Evolutionary conservation across 1,139 yeast genomes (phyloP), one percentile per base, ranked within the genome.

Genomic region (Suhomyces chickasaworum): DNA sequence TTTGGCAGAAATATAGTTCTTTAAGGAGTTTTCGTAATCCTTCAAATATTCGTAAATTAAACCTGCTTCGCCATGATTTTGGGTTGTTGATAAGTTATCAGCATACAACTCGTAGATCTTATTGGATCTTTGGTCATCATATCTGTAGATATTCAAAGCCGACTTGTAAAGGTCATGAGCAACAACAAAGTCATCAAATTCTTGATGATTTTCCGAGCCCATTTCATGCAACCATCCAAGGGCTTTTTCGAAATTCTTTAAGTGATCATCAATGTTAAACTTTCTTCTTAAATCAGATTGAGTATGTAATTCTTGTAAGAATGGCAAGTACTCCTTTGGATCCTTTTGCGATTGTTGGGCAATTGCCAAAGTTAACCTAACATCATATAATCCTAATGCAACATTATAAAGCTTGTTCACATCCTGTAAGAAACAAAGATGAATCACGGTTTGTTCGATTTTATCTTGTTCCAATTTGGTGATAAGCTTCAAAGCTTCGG

Each of bases 311-410:
- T 82, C 78, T 59, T 90, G 96, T 55, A 95, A 74, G 65, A 93
- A 95, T 43, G 99, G 97, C 45, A 95, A 70, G 59, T 93, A 95
- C 64, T 95, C 99, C 60, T 91, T 89, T 22, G 99, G 99, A 69
- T 95, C 99, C 76, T 86, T 90, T 65, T 93, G 98, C 0, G 97
- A 90, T 61, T 90, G 93, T 64, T 95, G 98, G 0, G 99, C 99
- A 53, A 95, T 84, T 10, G 80, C 76, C 49, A 95, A 74, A 0
- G 99, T 81, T 54, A 91, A 71, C 50, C 84, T 84, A 35, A 95
- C 84, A 63, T 93, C 88, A 60, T 95, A 95, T 30, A 88, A 71
- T 1, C 96, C 88, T 51, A 93, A 75, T 0, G 97, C 88, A 15
- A 86, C 83, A 44, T 84, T 77, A 66, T 91, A 93, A 27, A 93